Conservation (phyloP, 2,329 filamentous ascomycete species). For the Grosmannia huntii region DNA sequence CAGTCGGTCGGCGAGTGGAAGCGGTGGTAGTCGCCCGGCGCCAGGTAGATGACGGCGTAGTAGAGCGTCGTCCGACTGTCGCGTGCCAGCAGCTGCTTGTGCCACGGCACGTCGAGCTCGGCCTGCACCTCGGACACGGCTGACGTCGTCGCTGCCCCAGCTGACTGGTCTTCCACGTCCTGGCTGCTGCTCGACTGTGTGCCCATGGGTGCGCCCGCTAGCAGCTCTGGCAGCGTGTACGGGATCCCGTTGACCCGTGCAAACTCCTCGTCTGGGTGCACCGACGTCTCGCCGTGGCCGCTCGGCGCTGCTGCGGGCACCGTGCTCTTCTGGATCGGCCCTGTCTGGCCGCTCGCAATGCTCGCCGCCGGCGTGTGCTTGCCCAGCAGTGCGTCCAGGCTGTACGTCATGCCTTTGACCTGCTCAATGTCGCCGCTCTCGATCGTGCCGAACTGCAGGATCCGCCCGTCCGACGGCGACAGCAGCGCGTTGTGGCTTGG, state of each 20-base stretch:
- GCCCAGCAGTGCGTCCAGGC: conserved; percentile 81
- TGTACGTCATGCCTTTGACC: conserved; percentile 98
- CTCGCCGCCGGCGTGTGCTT: conserved; percentile 44
- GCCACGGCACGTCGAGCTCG: conserved; percentile 71
- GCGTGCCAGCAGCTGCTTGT: conserved; percentile 47
- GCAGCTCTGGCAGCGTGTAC: conserved; percentile 78
- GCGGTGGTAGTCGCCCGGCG: conserved; percentile 94
- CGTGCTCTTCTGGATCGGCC: neutral
- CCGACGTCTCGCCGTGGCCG: conserved; percentile 46
- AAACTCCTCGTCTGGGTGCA: conserved; percentile 82
- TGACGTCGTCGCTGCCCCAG: conserved; percentile 50
- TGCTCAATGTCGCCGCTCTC: conserved; percentile 93
- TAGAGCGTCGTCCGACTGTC: conserved; percentile 60
- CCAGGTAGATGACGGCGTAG: conserved; percentile 91
- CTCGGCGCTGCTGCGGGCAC: conserved; percentile 1
- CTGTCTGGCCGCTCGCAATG: conserved; percentile 29
- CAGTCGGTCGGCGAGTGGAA: conserved; percentile 94
- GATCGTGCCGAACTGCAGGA: conserved; percentile 86
- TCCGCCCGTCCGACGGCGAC: conserved; percentile 78
- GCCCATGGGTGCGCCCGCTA: conserved; percentile 54
- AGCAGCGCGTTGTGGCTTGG: conserved; percentile 67
- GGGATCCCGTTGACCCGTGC: conserved; percentile 86
- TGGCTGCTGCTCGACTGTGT: conserved; percentile 19
- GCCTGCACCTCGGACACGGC: conserved; percentile 66
- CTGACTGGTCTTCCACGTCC: conserved; percentile 62